Evolutionary conservation across 176 grass and related monocot genomes (phyloP), one percentile per base, ranked within the genome.

Genomic region (Eleusine indica): DNA sequence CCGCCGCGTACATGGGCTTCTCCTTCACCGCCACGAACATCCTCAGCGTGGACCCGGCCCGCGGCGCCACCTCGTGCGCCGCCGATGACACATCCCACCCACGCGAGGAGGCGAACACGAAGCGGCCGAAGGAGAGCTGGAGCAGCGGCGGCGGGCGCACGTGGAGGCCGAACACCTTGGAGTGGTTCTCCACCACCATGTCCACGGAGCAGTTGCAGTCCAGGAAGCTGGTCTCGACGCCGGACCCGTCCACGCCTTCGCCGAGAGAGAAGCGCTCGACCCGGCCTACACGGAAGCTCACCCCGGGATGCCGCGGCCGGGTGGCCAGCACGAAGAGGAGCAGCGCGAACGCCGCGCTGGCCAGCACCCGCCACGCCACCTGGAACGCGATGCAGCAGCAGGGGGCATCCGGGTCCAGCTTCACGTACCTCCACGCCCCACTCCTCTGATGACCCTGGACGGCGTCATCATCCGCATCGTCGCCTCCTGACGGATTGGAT

Each of bases 1-100:
- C 92, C 17, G 92, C 92, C 41, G 91, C 96, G 73, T 98, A 98
- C 96, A 93, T 93, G 7, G 93, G 96, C 76, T 98, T 98, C 78
- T 93, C 90, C 83, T 83, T 83, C 71, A 83, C 80, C 70, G 76
- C 83, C 38, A 95, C 82, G 73, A 83, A 93, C 3, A 91, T 75
- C 78, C 71, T 69, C 53, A 88, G 54, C 13, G 69, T 85, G 63
- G 66, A 61, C 0, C 82, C 65, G 21, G 63, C 74, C 21, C 61
- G 41, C 11, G 75, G 80, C 16, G 17, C 54, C 10, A 91, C 91
- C 40, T 78, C 87, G 41, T 87, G 70, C 57, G 32, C 32, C 32
- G 32, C 32, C 32, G 32, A 35, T 2, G 92, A 79, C 39, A 29
- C 76, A 1, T 91, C 88, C 40, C 78, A 35, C 32, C 32, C 90